phyloP scores from a whole-genome alignment of 352 stramenopile genomes.

The Globisporangium megalacanthum region DNA sequence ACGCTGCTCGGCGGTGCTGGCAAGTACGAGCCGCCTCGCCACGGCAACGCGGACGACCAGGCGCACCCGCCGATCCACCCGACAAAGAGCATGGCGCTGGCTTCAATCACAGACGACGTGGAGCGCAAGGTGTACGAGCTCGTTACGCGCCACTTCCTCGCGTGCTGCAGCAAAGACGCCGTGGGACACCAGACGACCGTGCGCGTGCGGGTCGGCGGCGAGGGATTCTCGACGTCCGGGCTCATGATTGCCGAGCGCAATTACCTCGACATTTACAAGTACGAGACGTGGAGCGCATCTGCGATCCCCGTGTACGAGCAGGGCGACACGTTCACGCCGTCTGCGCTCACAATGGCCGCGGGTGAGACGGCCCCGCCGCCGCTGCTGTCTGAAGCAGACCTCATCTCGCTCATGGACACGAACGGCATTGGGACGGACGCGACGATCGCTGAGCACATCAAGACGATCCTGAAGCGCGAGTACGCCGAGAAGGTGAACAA shows the following conservation, averaged over 20 bases:
- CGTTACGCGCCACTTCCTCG: slow-evolving; percentile 97
- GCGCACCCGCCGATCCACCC: slow-evolving; percentile 99
- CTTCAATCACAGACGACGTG: slow-evolving; percentile 64
- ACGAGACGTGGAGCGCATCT: slow-evolving; percentile 89
- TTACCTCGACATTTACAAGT: slow-evolving; percentile 95
- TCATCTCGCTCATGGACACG: slow-evolving; percentile 94
- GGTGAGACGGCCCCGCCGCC: slow-evolving; percentile 83
- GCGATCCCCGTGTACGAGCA: slow-evolving; percentile 82
- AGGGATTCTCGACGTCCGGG: slow-evolving; percentile 85
- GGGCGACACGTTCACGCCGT: slow-evolving; percentile 72
- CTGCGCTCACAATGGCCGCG: slow-evolving; percentile 54
- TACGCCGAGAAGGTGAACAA: slow-evolving; percentile 96
- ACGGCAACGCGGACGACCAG: slow-evolving; percentile 94
- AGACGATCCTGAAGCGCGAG: slow-evolving; percentile 97
- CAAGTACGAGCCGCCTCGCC: slow-evolving; percentile 82
- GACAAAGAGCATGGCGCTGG: slow-evolving; percentile 89
- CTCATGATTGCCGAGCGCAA: slow-evolving; percentile 91
- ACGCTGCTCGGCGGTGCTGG: slow-evolving; percentile 41
- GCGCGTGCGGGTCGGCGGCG: slow-evolving; percentile 80
- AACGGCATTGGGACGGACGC: slow-evolving; percentile 94
- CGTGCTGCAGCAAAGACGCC: slow-evolving; percentile 96
- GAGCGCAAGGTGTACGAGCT: slow-evolving; percentile 97
- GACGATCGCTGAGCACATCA: slow-evolving; percentile 97
- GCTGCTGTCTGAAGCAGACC: slow-evolving; percentile 88
- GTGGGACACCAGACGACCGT: slow-evolving; percentile 86